Conservation (phyloP, 139 green algal species). For the Eudorina sp. region DNA sequence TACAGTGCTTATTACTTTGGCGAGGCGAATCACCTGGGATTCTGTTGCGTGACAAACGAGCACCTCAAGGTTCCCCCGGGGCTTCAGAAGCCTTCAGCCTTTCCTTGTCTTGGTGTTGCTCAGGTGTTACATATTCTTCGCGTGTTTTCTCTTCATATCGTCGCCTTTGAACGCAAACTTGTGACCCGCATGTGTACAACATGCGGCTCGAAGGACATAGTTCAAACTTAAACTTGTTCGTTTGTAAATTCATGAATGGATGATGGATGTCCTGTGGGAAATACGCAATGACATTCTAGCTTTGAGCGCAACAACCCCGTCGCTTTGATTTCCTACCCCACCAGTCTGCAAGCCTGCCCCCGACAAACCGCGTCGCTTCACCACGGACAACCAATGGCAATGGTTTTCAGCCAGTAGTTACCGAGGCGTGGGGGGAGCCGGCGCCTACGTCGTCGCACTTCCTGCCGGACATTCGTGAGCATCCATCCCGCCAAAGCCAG, state of each 20-base stretch:
- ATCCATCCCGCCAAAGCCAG: not conserved
- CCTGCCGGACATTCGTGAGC: constrained; percentile 36
- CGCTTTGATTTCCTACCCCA: not conserved
- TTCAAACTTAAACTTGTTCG: not conserved
- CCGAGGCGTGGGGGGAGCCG: constrained; percentile 40
- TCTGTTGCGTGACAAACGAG: too few relatives aligned
- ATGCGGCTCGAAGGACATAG: constrained; percentile 13
- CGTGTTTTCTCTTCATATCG: too few relatives aligned
- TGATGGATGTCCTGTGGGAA: not conserved
- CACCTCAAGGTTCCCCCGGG: too few relatives aligned
- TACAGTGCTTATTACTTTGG: too few relatives aligned
- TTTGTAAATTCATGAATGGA: not conserved
- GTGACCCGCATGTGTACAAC: constrained; percentile 16
- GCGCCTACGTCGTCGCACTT: not conserved
- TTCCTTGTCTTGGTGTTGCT: too few relatives aligned
- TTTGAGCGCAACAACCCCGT: not conserved
- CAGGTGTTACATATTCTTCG: not conserved
- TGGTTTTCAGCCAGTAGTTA: constrained; percentile 35
- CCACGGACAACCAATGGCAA: constrained; percentile 15
- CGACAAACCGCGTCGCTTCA: not conserved
- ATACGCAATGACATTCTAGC: not conserved
- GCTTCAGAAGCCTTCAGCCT: too few relatives aligned
- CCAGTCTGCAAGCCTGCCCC: constrained; percentile 25
- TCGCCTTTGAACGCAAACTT: too few relatives aligned
- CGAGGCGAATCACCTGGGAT: too few relatives aligned